Base-by-base conservation (phyloP, 1,284 basidiomycete genomes). In the Irpex rosettiformis region DNA sequence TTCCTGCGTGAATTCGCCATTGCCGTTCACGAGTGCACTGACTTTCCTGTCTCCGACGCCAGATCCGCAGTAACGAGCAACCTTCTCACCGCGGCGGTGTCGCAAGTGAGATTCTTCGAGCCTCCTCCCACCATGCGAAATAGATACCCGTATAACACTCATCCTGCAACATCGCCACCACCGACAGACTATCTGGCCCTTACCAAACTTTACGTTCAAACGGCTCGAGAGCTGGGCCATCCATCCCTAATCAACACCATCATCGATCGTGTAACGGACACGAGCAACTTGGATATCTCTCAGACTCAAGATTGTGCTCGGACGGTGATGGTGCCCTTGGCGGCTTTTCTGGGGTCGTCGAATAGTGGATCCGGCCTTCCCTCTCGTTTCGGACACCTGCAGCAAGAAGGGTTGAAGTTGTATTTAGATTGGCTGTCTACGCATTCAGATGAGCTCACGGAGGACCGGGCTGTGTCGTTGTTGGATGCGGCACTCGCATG, bases 1-100 rank as follows among this genome's bases (percentile, higher is more conserved):
- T 22, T 53, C 28, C 30, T 59, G n/a, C 33, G 21, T 11, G 48
- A 59, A 18, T 40, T 59, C 27, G 58, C 58, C 7, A 11, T 24
- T 0, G 25, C 16, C 22, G 21, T 56, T 1, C 42, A 42, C 13
- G 13, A 29, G 7, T 22, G 22, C 6, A 27, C 27, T 3, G 37
- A 13, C 29, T 30, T 52, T 22, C 3, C 58, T 13, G 54, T 56
- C 8, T 45, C 45, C 1, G 10, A 10, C 3, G 48, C 51, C 13
- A 59, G 51, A 21, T n/a, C 22, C 1, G 21, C 22, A 2, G 28
- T 28, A 0, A 18, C 56, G 0, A 18, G 37, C 0, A 18, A 18
- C 24, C 30, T 59, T 27, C 54, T 59, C 22, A 21, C n/a, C 21
- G 29, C 30, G 6, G 54, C 37, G 1, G 28, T 56, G 10, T 40